A percentile compares a stretch with the other conserved stretches of the same genome.
Evolutionary conservation across 805 yeast species (phyloP).

Genomic region (Wickerhamomyces silvicola): DNA sequence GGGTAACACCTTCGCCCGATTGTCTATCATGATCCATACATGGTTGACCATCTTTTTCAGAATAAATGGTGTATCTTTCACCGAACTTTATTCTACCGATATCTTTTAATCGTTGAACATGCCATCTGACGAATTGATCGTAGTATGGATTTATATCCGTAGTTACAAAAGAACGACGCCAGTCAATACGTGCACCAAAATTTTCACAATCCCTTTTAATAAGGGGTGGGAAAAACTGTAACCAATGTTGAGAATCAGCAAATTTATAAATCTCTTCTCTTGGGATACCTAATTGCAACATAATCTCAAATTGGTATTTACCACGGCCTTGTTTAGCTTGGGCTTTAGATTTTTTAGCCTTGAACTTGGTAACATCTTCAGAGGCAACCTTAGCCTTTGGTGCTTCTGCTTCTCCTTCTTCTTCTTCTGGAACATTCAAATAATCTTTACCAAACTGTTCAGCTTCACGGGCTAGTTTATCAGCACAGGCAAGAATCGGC

Average conservation of each 20-base stretch:
- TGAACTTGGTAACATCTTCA: constrained; percentile 85
- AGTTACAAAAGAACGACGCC: constrained; percentile 95
- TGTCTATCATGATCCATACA: constrained; percentile 99
- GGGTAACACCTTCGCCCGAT: constrained; percentile 94
- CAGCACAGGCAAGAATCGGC: constrained; percentile 96
- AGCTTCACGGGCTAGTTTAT: constrained; percentile 86
- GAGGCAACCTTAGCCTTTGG: constrained; percentile 32
- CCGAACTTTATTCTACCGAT: constrained; percentile 93
- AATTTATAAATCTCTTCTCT: constrained; percentile 78
- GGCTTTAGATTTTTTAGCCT: constrained; percentile 89
- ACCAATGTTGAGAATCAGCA: constrained; percentile 91
- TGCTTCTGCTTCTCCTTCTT: constrained; percentile 43
- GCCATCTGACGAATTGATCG: constrained; percentile 95
- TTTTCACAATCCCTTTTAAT: constrained; percentile 72
- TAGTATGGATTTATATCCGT: constrained; percentile 94
- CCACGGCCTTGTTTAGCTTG: constrained; percentile 91
- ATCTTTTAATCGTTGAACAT: constrained; percentile 80
- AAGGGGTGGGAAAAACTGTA: constrained; percentile 84
- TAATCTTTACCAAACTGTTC: constrained; percentile 86
- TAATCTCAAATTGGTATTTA: constrained; percentile 92
- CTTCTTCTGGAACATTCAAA: constrained; percentile 57
- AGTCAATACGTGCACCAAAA: constrained; percentile 92
- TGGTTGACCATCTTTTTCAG: constrained; percentile 97
- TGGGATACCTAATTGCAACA: constrained; percentile 88
- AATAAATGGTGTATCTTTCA: constrained; percentile 94